phyloP scores from a whole-genome alignment of 306 rosid species.

The Inga oerstediana region DNA sequence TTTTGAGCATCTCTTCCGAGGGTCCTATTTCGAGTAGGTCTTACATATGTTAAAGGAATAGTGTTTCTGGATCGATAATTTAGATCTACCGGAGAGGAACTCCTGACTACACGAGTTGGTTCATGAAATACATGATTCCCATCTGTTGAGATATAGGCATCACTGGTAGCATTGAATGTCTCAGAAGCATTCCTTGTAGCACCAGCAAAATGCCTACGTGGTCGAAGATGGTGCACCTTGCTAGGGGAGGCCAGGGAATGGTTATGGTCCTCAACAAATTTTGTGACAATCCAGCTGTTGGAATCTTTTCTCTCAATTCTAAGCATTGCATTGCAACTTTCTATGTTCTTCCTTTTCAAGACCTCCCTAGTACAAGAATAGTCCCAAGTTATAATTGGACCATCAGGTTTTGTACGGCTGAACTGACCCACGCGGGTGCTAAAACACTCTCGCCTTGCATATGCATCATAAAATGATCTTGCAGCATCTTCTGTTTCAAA shows the following conservation, averaged over 20 bases:
- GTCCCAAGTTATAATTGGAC: slow-evolving; percentile 79
- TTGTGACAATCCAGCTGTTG: slow-evolving; percentile 58
- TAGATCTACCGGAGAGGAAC: slow-evolving; percentile 59
- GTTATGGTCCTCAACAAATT: slow-evolving; percentile 79
- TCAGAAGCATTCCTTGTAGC: slow-evolving; percentile 54
- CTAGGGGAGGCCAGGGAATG: slow-evolving; percentile 59
- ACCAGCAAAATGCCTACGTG: slow-evolving; percentile 74
- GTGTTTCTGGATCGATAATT: slow-evolving; percentile 44
- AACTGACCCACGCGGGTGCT: slow-evolving; percentile 72
- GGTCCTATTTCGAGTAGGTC: slow-evolving; percentile 59
- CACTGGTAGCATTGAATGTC: slow-evolving; percentile 47
- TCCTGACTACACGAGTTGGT: slow-evolving; percentile 41
- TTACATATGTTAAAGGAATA: slow-evolving; percentile 42
- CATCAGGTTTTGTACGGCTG: slow-evolving; percentile 67
- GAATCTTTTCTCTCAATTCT: slow-evolving; percentile 66
- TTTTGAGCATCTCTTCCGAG: slow-evolving; percentile 84
- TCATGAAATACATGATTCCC: slow-evolving; percentile 49
- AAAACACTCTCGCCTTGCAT: slow-evolving; percentile 64
- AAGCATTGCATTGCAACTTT: slow-evolving; percentile 79
- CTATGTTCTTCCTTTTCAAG: slow-evolving; percentile 64
- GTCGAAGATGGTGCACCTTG: slow-evolving; percentile 62
- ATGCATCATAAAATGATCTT: slow-evolving; percentile 61
- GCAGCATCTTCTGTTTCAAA: slow-evolving; percentile 75
- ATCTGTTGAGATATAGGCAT: slow-evolving; percentile 46
- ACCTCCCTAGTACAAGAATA: slow-evolving; percentile 75